A percentile compares a stretch with the other conserved stretches of the same genome.
phyloP scores from a whole-genome alignment of 495 filamentous ascomycete genomes.

The Wilcoxina mikolae region DNA sequence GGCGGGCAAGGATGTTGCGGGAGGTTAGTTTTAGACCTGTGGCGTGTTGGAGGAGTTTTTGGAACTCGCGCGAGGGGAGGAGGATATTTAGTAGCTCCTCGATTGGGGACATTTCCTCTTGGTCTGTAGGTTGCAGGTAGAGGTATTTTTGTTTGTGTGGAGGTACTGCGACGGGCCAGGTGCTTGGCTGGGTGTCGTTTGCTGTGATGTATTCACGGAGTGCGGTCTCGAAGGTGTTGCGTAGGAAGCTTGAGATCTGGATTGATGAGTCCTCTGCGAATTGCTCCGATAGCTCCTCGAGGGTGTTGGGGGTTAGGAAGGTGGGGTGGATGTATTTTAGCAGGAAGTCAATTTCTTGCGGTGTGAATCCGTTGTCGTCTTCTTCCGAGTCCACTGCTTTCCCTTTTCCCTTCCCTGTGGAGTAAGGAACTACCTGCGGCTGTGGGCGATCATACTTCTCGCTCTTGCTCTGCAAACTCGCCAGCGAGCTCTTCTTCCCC shows the following conservation, averaged over 20 bases:
- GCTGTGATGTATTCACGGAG: conserved; percentile 53
- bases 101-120: conserved; percentile 36
- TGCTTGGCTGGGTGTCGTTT: conserved; percentile 39
- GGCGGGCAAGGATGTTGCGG: conserved; percentile 54
- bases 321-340: conserved; percentile 75
- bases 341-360: conserved; percentile 68
- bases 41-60: conserved; percentile 70
- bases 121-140: conserved; percentile 46
- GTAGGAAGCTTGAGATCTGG: conserved; percentile 60
- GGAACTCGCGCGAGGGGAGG: conserved; percentile 73
- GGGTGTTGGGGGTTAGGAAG: conserved; percentile 87
- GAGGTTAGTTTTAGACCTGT: conserved; percentile 54
- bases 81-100: conserved; percentile 62
- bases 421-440: conserved; percentile 38
- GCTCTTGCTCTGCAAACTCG: conserved; percentile 79
- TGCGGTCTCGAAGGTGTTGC: conserved; percentile 53
- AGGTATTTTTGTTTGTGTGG: conserved; percentile 92
- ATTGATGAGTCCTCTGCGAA: conserved; percentile 75
- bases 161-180: conserved; percentile 65
- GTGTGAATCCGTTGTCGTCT: conserved; percentile 40
- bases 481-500: conserved; percentile 72
- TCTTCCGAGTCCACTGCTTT: conserved; percentile 37
- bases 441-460: conserved; percentile 75
- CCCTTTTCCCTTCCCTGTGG: conserved; percentile 29
- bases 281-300: conserved; percentile 60